Base-by-base conservation (phyloP, 176 grass and related monocot species). In the Oryza meridionalis region DNA sequence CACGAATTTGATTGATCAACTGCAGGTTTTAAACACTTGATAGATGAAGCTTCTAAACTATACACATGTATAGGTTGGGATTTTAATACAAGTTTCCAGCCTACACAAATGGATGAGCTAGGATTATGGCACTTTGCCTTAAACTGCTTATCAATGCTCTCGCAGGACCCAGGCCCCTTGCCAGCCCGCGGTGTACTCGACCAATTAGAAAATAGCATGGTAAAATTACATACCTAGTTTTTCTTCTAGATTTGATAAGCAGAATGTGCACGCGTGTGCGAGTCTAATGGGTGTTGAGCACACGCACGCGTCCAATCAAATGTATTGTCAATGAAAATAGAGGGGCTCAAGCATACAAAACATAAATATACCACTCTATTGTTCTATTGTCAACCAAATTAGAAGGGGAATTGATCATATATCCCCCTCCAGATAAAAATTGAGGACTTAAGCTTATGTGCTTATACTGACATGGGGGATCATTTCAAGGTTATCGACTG, bases 21-120 rank as follows among this genome's bases (percentile, higher is more conserved):
- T 24, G 75, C n/a, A 47, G 13, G 59, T 26, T 16, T 77, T 38
- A 65, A 86, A 40, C 33, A 24, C 33, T 7, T 12, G 46, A 29
- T 35, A 77, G 38, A 22, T 31, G 50, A 82, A 77, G 21, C 26
- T 82, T 82, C 73, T 58, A 3, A 73, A 44, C 24, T 38, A 78
- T 40, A 7, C 17, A 6, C 19, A 58, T 58, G 16, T 58, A 58
- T 58, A 7, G 19, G 53, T 21, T 58, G 16, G 53, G n/a, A 21
- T 62, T 62, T 24, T 10, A 10, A 24, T 62, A 24, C 58, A 22
- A 7, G 3, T 62, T 62, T 62, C 58, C 58, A 62, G 58, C 21
- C 58, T 24, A 62, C 24, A 62, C 58, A 24, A 2, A 24, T 24
- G n/a, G 58, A 62, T 24, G n/a, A 62, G 51, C 15, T 58, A 58